These are phyloP conservation scores for Rhodotorula sp. DNA, from an alignment of 1,284 basidiomycete genomes.

Conservation along the genomic window DNA sequence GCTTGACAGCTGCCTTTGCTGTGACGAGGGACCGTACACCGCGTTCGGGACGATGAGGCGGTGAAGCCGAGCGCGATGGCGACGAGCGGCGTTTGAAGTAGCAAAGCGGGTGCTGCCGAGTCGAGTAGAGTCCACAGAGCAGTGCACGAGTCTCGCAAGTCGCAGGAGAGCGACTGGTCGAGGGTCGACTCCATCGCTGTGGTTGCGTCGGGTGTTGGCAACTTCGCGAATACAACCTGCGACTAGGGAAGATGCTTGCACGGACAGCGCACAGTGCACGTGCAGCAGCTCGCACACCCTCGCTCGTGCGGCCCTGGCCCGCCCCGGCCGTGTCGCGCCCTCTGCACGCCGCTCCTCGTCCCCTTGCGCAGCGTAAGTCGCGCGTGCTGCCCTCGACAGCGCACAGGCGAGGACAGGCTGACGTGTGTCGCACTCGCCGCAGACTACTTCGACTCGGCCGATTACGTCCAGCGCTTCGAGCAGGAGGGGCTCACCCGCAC, in stretches of 20 bases:
- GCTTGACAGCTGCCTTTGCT: too few relatives aligned
- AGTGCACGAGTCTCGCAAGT: too few relatives aligned
- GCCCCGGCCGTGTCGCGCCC: background rate
- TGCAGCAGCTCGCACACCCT: background rate
- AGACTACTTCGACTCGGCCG: conserved; percentile 89
- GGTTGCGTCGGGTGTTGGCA: too few relatives aligned
- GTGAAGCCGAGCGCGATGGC: too few relatives aligned
- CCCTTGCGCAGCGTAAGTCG: conserved; percentile 2
- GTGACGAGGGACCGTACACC: too few relatives aligned
- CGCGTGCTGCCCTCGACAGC: background rate
- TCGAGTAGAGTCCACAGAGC: too few relatives aligned
- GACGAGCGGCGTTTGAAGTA: too few relatives aligned
- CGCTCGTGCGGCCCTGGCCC: background rate
- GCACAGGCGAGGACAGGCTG: background rate
- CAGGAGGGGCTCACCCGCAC: conserved; percentile 79
- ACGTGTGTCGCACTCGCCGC: background rate
- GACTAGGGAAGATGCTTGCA: background rate
- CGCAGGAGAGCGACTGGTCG: too few relatives aligned
- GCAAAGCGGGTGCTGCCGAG: too few relatives aligned
- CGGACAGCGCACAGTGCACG: background rate
- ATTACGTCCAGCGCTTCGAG: conserved; percentile 85
- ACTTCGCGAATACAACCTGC: background rate
- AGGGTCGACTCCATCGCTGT: too few relatives aligned
- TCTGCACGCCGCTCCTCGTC: background rate
- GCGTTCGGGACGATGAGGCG: background rate